Evolutionary conservation across 208 protist species (phyloP).

Genomic region (Trypanosoma boissoni): DNA sequence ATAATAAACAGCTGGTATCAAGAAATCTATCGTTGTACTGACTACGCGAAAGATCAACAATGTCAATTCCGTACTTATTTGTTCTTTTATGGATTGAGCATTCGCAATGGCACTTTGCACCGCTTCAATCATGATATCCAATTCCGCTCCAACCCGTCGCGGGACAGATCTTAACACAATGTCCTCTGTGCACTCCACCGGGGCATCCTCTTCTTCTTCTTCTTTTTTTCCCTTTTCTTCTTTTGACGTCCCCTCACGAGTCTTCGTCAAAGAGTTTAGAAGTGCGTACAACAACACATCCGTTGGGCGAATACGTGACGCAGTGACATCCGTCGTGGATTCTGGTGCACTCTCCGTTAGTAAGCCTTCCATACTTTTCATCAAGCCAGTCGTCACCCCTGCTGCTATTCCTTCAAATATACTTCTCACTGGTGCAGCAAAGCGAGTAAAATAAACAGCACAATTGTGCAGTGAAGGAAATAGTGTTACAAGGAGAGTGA

Average conservation of each 20-base stretch:
- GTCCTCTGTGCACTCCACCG: background rate
- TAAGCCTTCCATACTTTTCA: too few species aligned
- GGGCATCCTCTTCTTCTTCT: background rate
- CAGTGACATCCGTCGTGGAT: background rate
- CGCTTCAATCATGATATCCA: conserved; percentile 27
- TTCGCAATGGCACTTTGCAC: conserved; percentile 23
- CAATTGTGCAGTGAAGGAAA: conserved; percentile 25
- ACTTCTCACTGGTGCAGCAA: too few species aligned
- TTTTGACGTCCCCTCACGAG: background rate
- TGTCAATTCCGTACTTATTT: conserved; percentile 68
- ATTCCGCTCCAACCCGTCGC: conserved; percentile 25
- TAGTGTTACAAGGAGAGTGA: conserved; percentile 13
- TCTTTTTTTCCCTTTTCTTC: conserved; percentile 6
- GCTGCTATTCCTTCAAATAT: too few species aligned
- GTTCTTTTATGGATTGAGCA: conserved; percentile 33
- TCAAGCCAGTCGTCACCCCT: too few species aligned
- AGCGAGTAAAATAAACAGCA: conserved; percentile 4
- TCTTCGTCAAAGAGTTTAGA: background rate
- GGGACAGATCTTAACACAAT: too few species aligned
- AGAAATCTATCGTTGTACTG: conserved; percentile 64
- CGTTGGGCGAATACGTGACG: background rate
- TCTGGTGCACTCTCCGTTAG: too few species aligned
- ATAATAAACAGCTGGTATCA: conserved; percentile 72
- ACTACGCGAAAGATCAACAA: conserved; percentile 77
- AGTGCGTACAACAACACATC: background rate